These are phyloP conservation scores for Fusarium floridanum DNA, from an alignment of 2,329 filamentous ascomycete genomes.

Conservation along the genomic window DNA sequence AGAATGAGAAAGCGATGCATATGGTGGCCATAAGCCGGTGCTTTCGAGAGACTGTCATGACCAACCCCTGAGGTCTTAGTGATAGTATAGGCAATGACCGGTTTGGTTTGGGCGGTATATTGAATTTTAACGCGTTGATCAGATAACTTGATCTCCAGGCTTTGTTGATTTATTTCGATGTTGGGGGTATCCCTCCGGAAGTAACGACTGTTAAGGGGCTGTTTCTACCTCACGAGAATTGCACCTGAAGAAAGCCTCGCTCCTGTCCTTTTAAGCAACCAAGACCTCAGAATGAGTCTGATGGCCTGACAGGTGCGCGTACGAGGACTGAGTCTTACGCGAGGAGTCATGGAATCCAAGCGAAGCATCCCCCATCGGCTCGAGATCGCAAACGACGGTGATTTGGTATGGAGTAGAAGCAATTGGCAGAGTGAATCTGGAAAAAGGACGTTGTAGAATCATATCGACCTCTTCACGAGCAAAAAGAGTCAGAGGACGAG, in stretches of 20 bases:
- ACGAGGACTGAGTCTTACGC: constrained; percentile 9
- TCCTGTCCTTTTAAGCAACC: constrained; percentile 4
- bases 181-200: not conserved
- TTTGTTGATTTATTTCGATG: not conserved
- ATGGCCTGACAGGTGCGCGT: constrained; percentile 16
- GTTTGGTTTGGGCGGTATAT: not conserved
- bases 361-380: constrained; percentile 19
- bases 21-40: constrained; percentile 63
- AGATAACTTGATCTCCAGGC: not conserved
- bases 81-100: not conserved
- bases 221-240: not conserved
- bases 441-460: not conserved
- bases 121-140: not conserved
- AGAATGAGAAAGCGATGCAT: constrained; percentile 63
- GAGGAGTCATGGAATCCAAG: not conserved
- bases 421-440: not conserved
- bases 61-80: not conserved
- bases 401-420: constrained; percentile 13
- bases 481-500: not conserved
- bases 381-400: constrained; percentile 19
- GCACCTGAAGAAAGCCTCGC: not conserved
- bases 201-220: not conserved
- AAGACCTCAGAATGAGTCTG: not conserved
- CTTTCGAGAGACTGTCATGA: constrained; percentile 50
- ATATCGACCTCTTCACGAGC: not conserved